Base-by-base conservation (phyloP, 2,329 filamentous ascomycete genomes). In the Sporothrix humicola region DNA sequence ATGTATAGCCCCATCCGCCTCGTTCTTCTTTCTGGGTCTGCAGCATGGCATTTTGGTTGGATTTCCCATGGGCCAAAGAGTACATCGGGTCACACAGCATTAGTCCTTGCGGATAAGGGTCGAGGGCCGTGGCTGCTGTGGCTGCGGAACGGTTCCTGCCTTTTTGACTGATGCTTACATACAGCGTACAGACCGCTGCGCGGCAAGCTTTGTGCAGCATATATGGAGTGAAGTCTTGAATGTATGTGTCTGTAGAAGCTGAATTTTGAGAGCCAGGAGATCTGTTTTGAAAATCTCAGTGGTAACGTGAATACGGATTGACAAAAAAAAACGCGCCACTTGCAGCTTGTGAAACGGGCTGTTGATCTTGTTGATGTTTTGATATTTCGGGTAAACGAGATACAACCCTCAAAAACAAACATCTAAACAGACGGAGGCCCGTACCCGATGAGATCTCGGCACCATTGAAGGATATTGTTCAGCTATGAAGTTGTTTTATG, bases 101-200 rank as follows among this genome's bases (percentile, higher is more conserved):
- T 44, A 46, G 37, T 65, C 17, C 17, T 46, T 44, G 37, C 59
- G n/a, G n/a, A 65, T 46, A 46, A 65, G 37, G 59, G 37, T 46
- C n/a, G n/a, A 44, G 59, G n/a, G 37, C 37, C 37, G 59, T 31
- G 59, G 31, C 50, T n/a, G n/a, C n/a, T 15, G 15, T 52, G 15
- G 52, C 59, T 9, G 31, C 59, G 59, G 37, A 23, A 46, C 37
- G 37, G 59, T 46, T 23, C n/a, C 37, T 63, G 17, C 9, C 63
- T 31, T 66, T 66, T 50, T 66, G 63, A 66, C 63, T 66, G 44
- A 66, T 66, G 63, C 63, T 66, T 66, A 66, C 63, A 66, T 66
- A 66, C 63, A 26, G 63, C 42, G 44, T 50, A 66, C 44, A 31
- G 20, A 31, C 12, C 10, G 23, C 37, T 9, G 10, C 31, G 37